Percentiles rank a stretch among this genome's conserved stretches.
Evolutionary conservation across 495 filamentous ascomycete genomes (phyloP).

Genomic region (Penicillium subrubescens): DNA sequence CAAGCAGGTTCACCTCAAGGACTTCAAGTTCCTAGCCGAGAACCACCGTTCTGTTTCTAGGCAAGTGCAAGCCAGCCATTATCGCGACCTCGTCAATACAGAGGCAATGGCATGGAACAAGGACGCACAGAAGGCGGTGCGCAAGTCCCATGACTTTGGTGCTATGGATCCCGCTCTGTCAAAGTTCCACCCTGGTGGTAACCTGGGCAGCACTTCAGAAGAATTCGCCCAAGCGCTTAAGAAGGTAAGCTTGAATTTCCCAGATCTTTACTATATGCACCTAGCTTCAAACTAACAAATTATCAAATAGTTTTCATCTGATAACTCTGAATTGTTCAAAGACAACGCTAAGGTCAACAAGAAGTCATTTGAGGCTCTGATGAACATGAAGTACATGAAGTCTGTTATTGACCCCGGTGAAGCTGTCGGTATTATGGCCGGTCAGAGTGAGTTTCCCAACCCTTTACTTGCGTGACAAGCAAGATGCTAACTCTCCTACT

Average conservation of each 20-base stretch:
- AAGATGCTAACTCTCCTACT: not conserved
- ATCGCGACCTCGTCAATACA: constrained; percentile 53
- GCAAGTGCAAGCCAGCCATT: constrained; percentile 53
- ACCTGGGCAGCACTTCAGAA: constrained; percentile 86
- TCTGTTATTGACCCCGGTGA: constrained; percentile 95
- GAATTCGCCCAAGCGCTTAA: constrained; percentile 69
- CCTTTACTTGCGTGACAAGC: not conserved
- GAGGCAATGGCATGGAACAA: constrained; percentile 60
- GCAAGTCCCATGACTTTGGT: constrained; percentile 66
- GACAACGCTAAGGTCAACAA: constrained; percentile 66
- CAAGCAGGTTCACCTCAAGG: constrained; percentile 86
- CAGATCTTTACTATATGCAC: not conserved
- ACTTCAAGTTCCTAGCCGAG: constrained; percentile 87
- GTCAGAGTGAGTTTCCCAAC: constrained; percentile 60
- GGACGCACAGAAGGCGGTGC: constrained; percentile 75
- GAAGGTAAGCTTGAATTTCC: constrained; percentile 40
- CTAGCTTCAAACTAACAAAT: not conserved
- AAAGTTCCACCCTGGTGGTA: constrained; percentile 70
- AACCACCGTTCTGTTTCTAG: constrained; percentile 65
- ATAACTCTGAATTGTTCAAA: constrained; percentile 57
- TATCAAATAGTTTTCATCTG: constrained; percentile 52
- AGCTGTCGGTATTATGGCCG: constrained; percentile 95
- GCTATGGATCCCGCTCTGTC: constrained; percentile 78
- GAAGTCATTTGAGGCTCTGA: constrained; percentile 77
- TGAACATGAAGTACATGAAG: constrained; percentile 90